Percentiles rank a stretch among this genome's conserved stretches.
phyloP scores from a whole-genome alignment of 768 basidiomycete species.

The Trametes meyenii region DNA sequence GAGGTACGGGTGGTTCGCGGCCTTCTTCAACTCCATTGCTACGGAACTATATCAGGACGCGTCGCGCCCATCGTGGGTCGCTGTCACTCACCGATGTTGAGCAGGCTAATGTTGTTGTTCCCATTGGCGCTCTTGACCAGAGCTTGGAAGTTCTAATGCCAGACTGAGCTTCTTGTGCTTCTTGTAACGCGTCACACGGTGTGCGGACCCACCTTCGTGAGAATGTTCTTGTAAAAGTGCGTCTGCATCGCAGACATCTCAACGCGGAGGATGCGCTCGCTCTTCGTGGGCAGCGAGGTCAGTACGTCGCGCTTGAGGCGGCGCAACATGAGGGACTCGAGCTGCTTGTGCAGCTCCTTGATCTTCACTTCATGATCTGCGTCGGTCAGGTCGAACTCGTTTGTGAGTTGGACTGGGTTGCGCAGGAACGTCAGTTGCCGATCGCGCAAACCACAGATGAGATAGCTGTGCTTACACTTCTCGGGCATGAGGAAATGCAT shows the following conservation, averaged over 20 bases:
- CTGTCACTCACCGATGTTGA: constrained; percentile 78
- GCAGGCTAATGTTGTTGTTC: constrained; percentile 88
- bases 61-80: not conserved
- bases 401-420: constrained; percentile 78
- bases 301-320: constrained; percentile 96
- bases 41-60: constrained; percentile 6
- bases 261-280: constrained; percentile 94
- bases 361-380: constrained; percentile 94
- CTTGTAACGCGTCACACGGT: not conserved
- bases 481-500: constrained; percentile 99
- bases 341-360: constrained; percentile 91
- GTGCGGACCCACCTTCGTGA: constrained; percentile 69
- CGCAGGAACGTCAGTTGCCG: constrained; percentile 7
- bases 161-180: constrained; percentile 3
- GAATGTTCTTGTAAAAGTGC: constrained; percentile 98
- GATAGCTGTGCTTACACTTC: constrained; percentile 65
- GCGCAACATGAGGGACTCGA: constrained; percentile 92
- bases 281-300: constrained; percentile 95
- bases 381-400: constrained; percentile 94
- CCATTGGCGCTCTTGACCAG: constrained; percentile 88
- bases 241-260: constrained; percentile 98
- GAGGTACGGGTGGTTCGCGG: constrained; percentile 95
- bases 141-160: constrained; percentile 83
- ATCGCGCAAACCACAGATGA: not conserved
- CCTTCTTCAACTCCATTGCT: constrained; percentile 99